A percentile compares a stretch with the other conserved stretches of the same genome.
Evolutionary conservation across 305 asterid genomes (phyloP).

Genomic region (Fraxinus baroniana): DNA sequence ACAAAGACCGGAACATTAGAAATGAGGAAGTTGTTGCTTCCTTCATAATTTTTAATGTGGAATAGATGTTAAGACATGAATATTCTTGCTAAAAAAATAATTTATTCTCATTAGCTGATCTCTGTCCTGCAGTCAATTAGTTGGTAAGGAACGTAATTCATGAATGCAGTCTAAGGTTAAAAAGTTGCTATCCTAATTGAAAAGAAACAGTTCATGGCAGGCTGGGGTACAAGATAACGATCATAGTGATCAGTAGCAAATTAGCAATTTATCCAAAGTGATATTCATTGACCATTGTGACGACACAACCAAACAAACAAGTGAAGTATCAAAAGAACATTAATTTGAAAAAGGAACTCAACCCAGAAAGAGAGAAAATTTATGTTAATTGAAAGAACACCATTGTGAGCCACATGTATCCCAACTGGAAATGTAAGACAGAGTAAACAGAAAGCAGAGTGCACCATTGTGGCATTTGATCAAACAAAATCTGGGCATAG

Average conservation of each 20-base stretch:
- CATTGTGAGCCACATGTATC: background rate
- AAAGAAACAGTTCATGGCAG: background rate
- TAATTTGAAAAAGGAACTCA: background rate
- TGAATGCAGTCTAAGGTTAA: background rate
- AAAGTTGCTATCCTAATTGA: background rate
- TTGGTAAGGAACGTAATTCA: background rate
- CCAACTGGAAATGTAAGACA: background rate
- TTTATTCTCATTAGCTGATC: background rate
- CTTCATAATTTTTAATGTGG: background rate
- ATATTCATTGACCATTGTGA: background rate
- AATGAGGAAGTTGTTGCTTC: background rate
- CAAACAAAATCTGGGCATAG: background rate
- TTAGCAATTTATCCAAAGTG: background rate
- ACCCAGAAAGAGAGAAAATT: background rate
- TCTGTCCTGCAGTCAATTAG: background rate
- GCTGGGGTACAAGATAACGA: constrained; percentile 37
- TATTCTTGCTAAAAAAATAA: background rate
- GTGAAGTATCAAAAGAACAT: background rate
- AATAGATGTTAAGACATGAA: background rate
- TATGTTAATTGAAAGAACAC: background rate
- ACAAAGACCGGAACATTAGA: background rate
- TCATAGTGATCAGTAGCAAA: constrained; percentile 48
- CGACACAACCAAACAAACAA: background rate
- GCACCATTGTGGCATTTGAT: background rate
- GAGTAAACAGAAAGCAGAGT: background rate